These are phyloP conservation scores for Pisolithus tinctorius DNA, from an alignment of 768 basidiomycete genomes.

Conservation along the genomic window DNA sequence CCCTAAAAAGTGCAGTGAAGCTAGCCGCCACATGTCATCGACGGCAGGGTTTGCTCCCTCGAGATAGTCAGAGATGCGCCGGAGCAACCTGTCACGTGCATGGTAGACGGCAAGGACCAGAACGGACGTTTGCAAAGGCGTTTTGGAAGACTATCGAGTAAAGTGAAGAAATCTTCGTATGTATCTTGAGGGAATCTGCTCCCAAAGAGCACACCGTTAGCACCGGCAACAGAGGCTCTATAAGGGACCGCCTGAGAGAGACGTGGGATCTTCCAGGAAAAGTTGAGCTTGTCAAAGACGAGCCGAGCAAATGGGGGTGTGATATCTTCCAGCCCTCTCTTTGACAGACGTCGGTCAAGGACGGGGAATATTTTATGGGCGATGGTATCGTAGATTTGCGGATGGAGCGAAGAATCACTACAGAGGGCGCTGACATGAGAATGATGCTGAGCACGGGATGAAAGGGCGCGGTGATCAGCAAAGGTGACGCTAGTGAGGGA, in stretches of 20 bases:
- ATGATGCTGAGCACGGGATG: slow-evolving; percentile 5
- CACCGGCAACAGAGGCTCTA: slow-evolving; percentile 11
- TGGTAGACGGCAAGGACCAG: slow-evolving; percentile 8
- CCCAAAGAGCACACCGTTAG: slow-evolving; percentile 16
- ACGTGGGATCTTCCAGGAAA: not conserved
- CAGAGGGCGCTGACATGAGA: slow-evolving; percentile 11
- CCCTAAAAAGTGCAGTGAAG: slow-evolving; percentile 14
- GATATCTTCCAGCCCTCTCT: slow-evolving; percentile 7
- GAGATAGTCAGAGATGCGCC: slow-evolving; percentile 9
- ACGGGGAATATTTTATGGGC: slow-evolving; percentile 16
- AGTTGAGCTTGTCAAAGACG: slow-evolving; percentile 9
- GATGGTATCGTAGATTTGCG: slow-evolving; percentile 11
- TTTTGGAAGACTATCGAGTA: slow-evolving; percentile 13
- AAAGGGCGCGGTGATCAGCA: slow-evolving; percentile 2
- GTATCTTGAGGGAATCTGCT: slow-evolving; percentile 12
- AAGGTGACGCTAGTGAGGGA: slow-evolving; percentile 9
- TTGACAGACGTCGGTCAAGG: slow-evolving; percentile 14
- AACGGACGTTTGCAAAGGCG: slow-evolving; percentile 12
- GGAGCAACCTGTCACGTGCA: slow-evolving; percentile 9
- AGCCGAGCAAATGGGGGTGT: slow-evolving; percentile 7
- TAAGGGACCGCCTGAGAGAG: slow-evolving; percentile 14
- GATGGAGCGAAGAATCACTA: slow-evolving; percentile 5
- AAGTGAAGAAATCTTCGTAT: slow-evolving; percentile 15
- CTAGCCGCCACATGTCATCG: slow-evolving; percentile 5
- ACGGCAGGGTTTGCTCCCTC: slow-evolving; percentile 4